A percentile compares a stretch with the other conserved stretches of the same genome.
These are phyloP conservation scores for Mycocentrospora acerina DNA, from an alignment of 2,329 filamentous ascomycete genomes.

Conservation along the genomic window DNA sequence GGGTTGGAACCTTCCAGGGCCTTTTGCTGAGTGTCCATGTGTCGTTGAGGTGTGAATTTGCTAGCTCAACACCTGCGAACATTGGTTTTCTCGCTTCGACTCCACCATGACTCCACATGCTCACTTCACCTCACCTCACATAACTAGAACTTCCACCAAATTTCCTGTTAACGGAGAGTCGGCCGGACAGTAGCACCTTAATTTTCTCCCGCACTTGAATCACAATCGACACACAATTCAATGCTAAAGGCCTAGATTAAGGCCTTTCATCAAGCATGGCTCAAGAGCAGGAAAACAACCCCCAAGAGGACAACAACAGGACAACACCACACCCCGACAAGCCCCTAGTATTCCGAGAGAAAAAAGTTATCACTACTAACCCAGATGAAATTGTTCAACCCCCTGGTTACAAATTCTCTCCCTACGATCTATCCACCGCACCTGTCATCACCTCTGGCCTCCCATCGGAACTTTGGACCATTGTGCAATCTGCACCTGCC, in stretches of 20 bases:
- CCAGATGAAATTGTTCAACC: neutral
- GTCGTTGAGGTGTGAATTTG: no score
- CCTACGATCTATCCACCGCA: constrained; percentile 31
- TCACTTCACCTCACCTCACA: no score
- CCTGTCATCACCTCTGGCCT: constrained; percentile 28
- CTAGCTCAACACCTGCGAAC: neutral
- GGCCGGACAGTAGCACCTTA: no score
- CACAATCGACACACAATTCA: neutral
- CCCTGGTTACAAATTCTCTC: constrained; percentile 31
- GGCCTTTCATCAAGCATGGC: no score
- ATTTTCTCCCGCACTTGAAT: no score
- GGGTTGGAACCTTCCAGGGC: no score
- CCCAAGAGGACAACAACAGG: neutral
- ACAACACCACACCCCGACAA: no score
- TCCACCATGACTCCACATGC: neutral
- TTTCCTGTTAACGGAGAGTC: neutral
- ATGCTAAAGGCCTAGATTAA: neutral
- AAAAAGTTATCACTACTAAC: no score
- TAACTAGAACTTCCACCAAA: no score
- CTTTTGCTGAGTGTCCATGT: no score
- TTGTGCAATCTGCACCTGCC: constrained; percentile 51
- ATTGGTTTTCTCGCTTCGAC: neutral
- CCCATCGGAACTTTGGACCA: constrained; percentile 38
- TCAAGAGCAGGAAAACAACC: neutral
- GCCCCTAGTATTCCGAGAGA: no score